Conservation (phyloP, 345 rosid genomes). For the Anastatica hierochuntica region DNA sequence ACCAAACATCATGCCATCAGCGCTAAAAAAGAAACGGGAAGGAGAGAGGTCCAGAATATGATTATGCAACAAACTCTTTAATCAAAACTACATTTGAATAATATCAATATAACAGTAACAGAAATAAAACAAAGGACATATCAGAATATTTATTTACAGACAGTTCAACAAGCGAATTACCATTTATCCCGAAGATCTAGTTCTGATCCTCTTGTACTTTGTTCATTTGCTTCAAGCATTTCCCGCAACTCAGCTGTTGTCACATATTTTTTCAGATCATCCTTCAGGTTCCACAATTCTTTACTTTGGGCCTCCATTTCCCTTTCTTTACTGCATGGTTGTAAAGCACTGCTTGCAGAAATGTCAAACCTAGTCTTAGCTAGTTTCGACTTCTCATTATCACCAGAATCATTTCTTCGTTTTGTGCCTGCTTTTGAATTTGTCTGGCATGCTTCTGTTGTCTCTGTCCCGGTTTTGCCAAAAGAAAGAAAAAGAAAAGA, state of each 20-base stretch:
- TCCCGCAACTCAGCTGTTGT: constrained; percentile 63
- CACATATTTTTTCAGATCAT: constrained; percentile 69
- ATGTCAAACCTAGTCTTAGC: constrained; percentile 40
- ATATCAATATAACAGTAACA: background rate
- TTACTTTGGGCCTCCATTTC: constrained; percentile 68
- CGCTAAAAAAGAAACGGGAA: constrained; percentile 37
- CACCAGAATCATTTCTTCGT: constrained; percentile 42
- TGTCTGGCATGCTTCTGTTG: constrained; percentile 27
- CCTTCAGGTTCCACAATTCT: constrained; percentile 83
- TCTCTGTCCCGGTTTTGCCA: constrained; percentile 25
- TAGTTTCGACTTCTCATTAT: constrained; percentile 43
- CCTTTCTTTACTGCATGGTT: constrained; percentile 35
- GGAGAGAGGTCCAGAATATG: background rate
- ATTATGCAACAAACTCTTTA: background rate
- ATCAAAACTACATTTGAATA: background rate
- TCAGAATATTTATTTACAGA: background rate
- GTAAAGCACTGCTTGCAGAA: constrained; percentile 29
- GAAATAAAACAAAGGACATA: background rate
- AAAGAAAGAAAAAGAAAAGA: constrained; percentile 13
- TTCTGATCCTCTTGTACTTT: constrained; percentile 78
- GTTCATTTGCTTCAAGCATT: constrained; percentile 70
- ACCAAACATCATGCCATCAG: constrained; percentile 97
- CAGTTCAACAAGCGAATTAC: constrained; percentile 31
- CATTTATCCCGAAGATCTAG: constrained; percentile 81
- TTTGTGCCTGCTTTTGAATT: constrained; percentile 44